phyloP scores from a whole-genome alignment of 164 flowering plant species.

The Magnolia sinica region DNA sequence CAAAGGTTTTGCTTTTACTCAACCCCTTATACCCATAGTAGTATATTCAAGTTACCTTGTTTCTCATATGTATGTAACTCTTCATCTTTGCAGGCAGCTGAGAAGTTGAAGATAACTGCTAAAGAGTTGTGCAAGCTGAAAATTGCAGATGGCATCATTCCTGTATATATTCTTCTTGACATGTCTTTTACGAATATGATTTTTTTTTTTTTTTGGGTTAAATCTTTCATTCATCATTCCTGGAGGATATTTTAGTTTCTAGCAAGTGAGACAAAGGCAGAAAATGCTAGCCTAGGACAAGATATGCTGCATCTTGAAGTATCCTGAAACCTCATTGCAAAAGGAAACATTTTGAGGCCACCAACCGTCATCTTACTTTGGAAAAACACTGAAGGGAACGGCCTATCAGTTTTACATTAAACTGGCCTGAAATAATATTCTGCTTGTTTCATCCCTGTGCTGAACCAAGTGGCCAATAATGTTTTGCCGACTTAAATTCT shows the following conservation, averaged over 20 bases:
- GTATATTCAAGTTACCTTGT: background rate
- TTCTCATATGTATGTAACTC: constrained; percentile 4
- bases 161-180: constrained; percentile 44
- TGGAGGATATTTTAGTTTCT: background rate
- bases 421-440: too few species aligned
- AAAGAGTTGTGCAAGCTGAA: constrained; percentile 61
- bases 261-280: too few species aligned
- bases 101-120: constrained; percentile 85
- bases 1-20: constrained; percentile 54
- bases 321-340: too few species aligned
- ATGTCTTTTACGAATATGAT: background rate
- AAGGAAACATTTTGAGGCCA: too few species aligned
- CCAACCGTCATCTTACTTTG: too few species aligned
- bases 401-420: too few species aligned
- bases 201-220: background rate
- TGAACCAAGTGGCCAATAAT: too few species aligned
- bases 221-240: background rate
- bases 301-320: too few species aligned
- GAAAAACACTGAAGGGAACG: too few species aligned
- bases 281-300: background rate
- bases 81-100: constrained; percentile 73
- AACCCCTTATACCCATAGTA: background rate
- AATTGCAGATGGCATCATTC: constrained; percentile 86
- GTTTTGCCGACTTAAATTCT: too few species aligned
- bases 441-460: too few species aligned